Evolutionary conservation across 257 asterid species (phyloP).

Genomic region (Knoxia roxburghii): DNA sequence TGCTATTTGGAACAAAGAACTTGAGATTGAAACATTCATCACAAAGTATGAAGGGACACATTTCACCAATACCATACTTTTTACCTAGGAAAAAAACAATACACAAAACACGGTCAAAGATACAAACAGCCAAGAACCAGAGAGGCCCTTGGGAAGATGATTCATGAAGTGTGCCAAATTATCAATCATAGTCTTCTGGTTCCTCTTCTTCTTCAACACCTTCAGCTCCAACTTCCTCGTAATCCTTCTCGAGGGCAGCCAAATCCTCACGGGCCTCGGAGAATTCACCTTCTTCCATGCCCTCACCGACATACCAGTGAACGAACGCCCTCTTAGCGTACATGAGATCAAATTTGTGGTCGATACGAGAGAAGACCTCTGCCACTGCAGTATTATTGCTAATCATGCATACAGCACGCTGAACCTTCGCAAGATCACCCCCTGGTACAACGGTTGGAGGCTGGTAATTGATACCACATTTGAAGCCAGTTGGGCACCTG

Average conservation of each 20-base stretch:
- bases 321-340: conserved; percentile 87
- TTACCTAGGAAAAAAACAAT: conserved; percentile 9
- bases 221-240: conserved; percentile 90
- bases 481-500: conserved; percentile 96
- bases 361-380: conserved; percentile 85
- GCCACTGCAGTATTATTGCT: conserved; percentile 96
- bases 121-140: conserved; percentile 16
- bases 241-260: conserved; percentile 85
- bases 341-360: conserved; percentile 90
- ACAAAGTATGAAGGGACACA: neutral
- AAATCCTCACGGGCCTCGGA: conserved; percentile 89
- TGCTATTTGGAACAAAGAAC: conserved; percentile 9
- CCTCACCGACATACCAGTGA: conserved; percentile 94
- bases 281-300: conserved; percentile 95
- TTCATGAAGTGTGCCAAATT: conserved; percentile 7
- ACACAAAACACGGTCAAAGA: conserved; percentile 19
- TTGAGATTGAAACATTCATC: neutral
- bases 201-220: conserved; percentile 80
- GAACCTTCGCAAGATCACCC: conserved; percentile 90
- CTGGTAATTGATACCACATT: conserved; percentile 85
- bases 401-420: conserved; percentile 91
- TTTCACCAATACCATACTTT: conserved; percentile 14
- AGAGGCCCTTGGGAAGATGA: neutral
- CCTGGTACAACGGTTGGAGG: conserved; percentile 92
- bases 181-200: conserved; percentile 53